Base-by-base conservation (phyloP, 2,329 filamentous ascomycete genomes). In the Raffaelea deltoideospora region DNA sequence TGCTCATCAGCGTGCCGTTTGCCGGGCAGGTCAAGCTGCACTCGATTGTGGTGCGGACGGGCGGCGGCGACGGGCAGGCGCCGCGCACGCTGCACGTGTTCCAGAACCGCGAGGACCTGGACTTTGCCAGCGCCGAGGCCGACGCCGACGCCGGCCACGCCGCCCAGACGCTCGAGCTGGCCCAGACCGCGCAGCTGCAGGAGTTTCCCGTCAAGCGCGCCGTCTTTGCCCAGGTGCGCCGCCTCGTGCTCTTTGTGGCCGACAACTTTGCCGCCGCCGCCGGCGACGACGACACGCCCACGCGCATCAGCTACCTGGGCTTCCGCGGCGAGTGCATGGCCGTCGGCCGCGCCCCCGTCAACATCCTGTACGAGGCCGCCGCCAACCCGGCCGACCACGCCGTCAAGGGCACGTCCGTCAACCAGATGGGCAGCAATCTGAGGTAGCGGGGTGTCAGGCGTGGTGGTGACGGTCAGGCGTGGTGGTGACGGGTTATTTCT, bases 291-390 rank as follows among this genome's bases (percentile, higher is more conserved):
- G 83, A 87, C 52, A 83, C 92, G 38, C 75, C 79, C 38, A 88
- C 83, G 31, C 69, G 76, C 34, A 55, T 96, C 2, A 76, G 67
- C 43, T 98, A 95, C 59, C 45, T 96, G 39, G 90, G 83, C 1
- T 96, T 98, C 64, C 87, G 84, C 59, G 90, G 90, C 19, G 84
- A 94, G 58, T 96, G 85, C 68, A 90, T 90, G 72, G 76, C 77
- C 53, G 58, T 93, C 50, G 90, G 79, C 33, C 69, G 79, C 38
- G 84, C 88, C 53, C 86, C 90, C 1, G 64, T 80, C 7, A 85
- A 80, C 47, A 88, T 96, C 48, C 50, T 94, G 42, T 98, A 96
- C 57, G 90, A 98, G 67, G 81, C 86, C 15, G 88, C 88, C 20
- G 80, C 90, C 26, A 94, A 95, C 55, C 90, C 88, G 11, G 72